Conservation (phyloP, 192 early-diverging fungal genomes). For the Linnemannia exigua region DNA sequence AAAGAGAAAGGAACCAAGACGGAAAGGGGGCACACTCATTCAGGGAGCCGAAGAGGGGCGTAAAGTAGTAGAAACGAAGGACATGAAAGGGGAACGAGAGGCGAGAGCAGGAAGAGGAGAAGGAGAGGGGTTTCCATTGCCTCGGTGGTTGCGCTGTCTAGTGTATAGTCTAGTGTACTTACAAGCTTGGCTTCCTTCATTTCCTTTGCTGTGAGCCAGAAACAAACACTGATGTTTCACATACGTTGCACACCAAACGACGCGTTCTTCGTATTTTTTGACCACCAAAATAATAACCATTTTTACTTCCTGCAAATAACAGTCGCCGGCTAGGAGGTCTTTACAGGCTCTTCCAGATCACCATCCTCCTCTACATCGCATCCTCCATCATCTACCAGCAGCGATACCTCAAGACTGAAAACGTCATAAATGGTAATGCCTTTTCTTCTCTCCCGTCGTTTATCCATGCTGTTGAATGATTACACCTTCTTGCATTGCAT, state of each 20-base stretch:
- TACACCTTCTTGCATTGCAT: neutral
- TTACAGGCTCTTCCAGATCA: constrained; percentile 39
- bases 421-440: constrained; percentile 39
- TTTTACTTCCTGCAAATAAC: neutral
- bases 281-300: neutral
- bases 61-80: no score
- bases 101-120: no score
- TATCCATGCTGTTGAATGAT: no score
- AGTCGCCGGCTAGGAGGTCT: constrained; percentile 47
- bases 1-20: no score
- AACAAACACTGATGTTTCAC: neutral
- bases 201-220: no score
- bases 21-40: no score
- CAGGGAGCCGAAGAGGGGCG: no score
- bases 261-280: neutral
- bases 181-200: no score
- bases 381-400: constrained; percentile 47
- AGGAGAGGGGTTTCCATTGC: no score
- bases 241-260: neutral
- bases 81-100: no score
- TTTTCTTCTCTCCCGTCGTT: neutral
- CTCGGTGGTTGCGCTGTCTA: no score
- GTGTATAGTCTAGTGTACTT: no score
- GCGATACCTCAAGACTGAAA: constrained; percentile 53
- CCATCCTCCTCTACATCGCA: constrained; percentile 44